A percentile compares a stretch with the other conserved stretches of the same genome.
Evolutionary conservation across 306 rosid species (phyloP).

Genomic region (Cajanus cajan): DNA sequence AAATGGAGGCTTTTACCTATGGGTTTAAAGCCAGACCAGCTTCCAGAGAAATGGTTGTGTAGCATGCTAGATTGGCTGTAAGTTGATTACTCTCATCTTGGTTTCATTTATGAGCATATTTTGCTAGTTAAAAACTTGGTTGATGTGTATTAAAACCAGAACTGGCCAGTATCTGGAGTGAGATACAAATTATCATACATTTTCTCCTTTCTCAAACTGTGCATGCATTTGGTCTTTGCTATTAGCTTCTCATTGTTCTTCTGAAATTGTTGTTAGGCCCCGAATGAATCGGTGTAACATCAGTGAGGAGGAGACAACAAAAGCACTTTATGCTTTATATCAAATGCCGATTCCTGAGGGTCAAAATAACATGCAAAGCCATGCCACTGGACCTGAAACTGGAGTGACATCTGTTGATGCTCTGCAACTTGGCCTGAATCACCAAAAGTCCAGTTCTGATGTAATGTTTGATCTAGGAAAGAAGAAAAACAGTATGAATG

Average conservation of each 20-base stretch:
- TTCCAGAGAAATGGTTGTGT: conserved; percentile 79
- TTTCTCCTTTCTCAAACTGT: neutral
- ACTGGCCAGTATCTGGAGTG: neutral
- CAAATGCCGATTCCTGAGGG: conserved; percentile 48
- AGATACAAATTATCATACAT: conserved; percentile 1
- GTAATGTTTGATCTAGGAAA: conserved; percentile 40
- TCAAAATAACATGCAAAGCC: conserved; percentile 34
- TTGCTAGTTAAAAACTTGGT: neutral
- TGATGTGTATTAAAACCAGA: conserved; percentile 2
- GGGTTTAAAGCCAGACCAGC: conserved; percentile 56
- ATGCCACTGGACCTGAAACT: conserved; percentile 38
- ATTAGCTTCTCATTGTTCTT: conserved; percentile 21
- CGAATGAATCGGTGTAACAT: conserved; percentile 67
- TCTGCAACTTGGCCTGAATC: conserved; percentile 28
- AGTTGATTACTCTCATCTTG: conserved; percentile 46
- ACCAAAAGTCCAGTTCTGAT: conserved; percentile 30
- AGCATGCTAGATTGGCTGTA: conserved; percentile 85
- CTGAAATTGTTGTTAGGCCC: conserved; percentile 49
- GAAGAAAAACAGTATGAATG: conserved; percentile 41
- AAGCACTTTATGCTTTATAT: conserved; percentile 46
- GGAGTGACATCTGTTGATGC: conserved; percentile 24
- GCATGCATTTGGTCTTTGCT: conserved; percentile 2
- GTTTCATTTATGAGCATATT: conserved; percentile 15
- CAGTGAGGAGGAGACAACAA: conserved; percentile 62
- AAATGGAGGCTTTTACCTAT: conserved; percentile 71